Percentiles rank a stretch among this genome's conserved stretches.
Evolutionary conservation across 306 rosid species (phyloP).

Genomic region (Betula pendula): DNA sequence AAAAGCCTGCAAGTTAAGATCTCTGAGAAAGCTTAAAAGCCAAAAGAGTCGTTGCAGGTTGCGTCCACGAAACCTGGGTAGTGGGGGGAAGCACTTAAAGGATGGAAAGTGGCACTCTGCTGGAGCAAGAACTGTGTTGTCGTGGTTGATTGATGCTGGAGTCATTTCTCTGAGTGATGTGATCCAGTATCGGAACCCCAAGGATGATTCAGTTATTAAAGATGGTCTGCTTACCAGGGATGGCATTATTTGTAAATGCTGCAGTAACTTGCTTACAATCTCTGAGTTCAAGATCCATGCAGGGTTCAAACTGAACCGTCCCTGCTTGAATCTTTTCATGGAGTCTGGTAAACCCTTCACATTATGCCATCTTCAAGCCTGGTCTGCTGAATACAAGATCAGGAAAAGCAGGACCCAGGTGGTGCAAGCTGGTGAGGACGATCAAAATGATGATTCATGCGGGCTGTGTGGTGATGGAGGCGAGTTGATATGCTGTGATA

Average conservation of each 20-base stretch:
- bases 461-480: constrained; percentile 98
- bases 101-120: constrained; percentile 61
- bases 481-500: constrained; percentile 92
- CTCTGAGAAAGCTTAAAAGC: constrained; percentile 54
- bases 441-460: constrained; percentile 89
- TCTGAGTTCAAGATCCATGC: constrained; percentile 84
- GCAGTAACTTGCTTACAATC: constrained; percentile 58
- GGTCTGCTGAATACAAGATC: constrained; percentile 91
- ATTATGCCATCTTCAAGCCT: constrained; percentile 95
- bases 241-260: constrained; percentile 84
- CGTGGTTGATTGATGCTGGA: constrained; percentile 83
- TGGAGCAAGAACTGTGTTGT: constrained; percentile 73
- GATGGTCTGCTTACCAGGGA: constrained; percentile 79
- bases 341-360: constrained; percentile 86
- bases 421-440: constrained; percentile 57
- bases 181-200: constrained; percentile 70
- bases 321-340: constrained; percentile 89
- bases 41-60: constrained; percentile 69
- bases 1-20: constrained; percentile 57
- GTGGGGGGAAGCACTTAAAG: constrained; percentile 64
- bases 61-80: constrained; percentile 71
- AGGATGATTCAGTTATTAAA: constrained; percentile 61
- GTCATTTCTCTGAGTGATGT: constrained; percentile 65
- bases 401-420: constrained; percentile 61
- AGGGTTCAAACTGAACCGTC: constrained; percentile 78